Conservation (phyloP, 2,329 filamentous ascomycete genomes). For the Ophiostoma sp. region DNA sequence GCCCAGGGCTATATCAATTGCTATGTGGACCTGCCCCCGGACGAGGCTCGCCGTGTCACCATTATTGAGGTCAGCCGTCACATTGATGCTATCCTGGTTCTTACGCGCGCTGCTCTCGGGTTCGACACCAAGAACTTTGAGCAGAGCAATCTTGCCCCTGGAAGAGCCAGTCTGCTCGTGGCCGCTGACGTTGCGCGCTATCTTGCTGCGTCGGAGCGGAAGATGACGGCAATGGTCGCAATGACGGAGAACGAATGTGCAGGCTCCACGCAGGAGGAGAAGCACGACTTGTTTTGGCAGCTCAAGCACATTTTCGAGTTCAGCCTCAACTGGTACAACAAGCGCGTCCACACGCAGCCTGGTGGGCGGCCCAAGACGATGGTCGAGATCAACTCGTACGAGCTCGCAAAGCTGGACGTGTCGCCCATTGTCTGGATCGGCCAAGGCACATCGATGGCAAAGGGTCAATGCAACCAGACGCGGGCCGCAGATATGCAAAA, state of each 20-base stretch:
- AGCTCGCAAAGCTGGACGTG: slow-evolving; percentile 14
- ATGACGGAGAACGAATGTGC: background rate
- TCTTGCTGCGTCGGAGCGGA: slow-evolving; percentile 22
- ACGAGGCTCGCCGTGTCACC: slow-evolving; percentile 19
- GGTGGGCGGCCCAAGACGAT: background rate
- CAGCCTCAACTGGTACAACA: slow-evolving; percentile 22
- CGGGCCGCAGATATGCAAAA: background rate
- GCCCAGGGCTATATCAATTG: slow-evolving; percentile 25
- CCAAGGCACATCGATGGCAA: slow-evolving; percentile 11
- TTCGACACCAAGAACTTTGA: slow-evolving; percentile 22
- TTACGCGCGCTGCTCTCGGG: slow-evolving; percentile 22
- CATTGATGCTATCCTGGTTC: slow-evolving; percentile 25
- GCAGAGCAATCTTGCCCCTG: background rate
- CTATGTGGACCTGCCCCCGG: slow-evolving; percentile 23
- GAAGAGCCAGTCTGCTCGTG: slow-evolving; percentile 17
- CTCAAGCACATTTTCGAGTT: slow-evolving; percentile 23
- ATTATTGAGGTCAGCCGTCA: slow-evolving; percentile 26
- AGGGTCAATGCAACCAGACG: background rate
- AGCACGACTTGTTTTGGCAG: slow-evolving; percentile 25
- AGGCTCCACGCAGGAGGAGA: slow-evolving; percentile 6
- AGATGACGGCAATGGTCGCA: slow-evolving; percentile 19
- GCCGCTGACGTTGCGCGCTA: slow-evolving; percentile 22
- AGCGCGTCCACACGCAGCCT: slow-evolving; percentile 13
- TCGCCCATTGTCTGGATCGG: slow-evolving; percentile 20
- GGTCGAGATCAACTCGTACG: background rate